Base-by-base conservation (phyloP, 2,329 filamentous ascomycete species). In the Fusarium anthophilum region DNA sequence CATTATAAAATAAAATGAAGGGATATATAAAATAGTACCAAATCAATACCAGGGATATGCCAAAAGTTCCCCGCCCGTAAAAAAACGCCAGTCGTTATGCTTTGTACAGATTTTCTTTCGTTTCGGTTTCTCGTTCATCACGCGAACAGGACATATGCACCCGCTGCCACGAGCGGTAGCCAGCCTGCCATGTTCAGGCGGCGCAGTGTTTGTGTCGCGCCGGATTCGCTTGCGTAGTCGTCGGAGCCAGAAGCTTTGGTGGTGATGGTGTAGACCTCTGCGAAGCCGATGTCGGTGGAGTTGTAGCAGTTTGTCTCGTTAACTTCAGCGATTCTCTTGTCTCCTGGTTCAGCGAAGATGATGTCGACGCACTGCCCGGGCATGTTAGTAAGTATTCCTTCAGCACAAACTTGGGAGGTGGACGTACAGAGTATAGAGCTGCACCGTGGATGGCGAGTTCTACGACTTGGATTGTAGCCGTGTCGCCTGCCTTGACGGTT, bases 271-370 rank as follows among this genome's bases (percentile, higher is more conserved):
- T 94, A 98, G 74, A 98, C 86, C 73, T 92, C 87, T 62, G 93
- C 88, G 85, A 96, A 95, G 72, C 89, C 89, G 76, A 98, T 91
- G 63, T 94, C 86, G 51, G 89, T 91, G 68, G 92, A 94, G 86
- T 98, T 98, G 87, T 92, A 95, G 87, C 96, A 98, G 84, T 98
- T 98, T 20, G 90, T 88, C 67, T 87, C 86, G 80, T 93, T 97
- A 75, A 98, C 93, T 75, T 92, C 86, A 63, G 86, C 86, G 56
- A 97, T 91, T 51, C 84, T 84, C 44, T 83, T 72, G 80, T 97
- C 92, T 78, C 90, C 85, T 30, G 93, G 93, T 4, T 95, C 93
- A 54, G 92, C 94, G 77, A 98, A 97, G 53, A 93, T 96, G 78
- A 98, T 97, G 80, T 98, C 96, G 76, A 97, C 95, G 81, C 96